Evolutionary conservation across 768 basidiomycete species (phyloP).

Genomic region (Xerocomellus chrysenteron): DNA sequence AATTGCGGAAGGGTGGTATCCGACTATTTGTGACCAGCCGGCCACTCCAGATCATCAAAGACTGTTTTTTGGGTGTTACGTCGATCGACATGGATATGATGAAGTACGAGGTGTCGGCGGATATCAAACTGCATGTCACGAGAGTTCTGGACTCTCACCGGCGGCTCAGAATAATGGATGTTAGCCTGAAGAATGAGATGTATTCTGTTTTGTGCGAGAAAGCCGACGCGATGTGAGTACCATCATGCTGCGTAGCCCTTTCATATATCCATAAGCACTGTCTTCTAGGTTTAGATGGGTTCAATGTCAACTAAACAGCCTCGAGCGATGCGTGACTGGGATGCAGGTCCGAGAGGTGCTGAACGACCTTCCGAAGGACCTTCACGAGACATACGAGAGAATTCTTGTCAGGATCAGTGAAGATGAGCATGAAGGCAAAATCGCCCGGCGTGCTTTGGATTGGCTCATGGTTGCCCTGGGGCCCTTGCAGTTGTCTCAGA

Average conservation of each 20-base stretch:
- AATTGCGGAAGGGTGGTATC: not conserved
- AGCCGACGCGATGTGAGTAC: slow-evolving; percentile 17
- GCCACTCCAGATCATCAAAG: slow-evolving; percentile 10
- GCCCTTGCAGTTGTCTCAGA: slow-evolving; percentile 3
- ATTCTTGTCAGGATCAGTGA: not conserved
- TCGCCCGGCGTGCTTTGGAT: not conserved
- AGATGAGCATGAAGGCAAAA: not conserved
- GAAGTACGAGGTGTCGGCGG: not conserved
- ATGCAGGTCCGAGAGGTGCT: not conserved
- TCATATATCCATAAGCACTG: no score
- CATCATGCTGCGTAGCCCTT: not conserved
- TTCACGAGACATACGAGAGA: slow-evolving; percentile 7
- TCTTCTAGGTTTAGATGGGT: slow-evolving; percentile 15
- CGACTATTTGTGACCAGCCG: slow-evolving; percentile 15
- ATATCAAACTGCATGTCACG: slow-evolving; percentile 8
- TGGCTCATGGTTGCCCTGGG: slow-evolving; percentile 14
- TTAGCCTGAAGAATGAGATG: slow-evolving; percentile 6
- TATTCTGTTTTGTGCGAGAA: not conserved
- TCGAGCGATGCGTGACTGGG: not conserved
- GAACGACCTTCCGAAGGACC: not conserved
- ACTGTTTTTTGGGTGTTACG: not conserved
- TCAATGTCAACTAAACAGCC: slow-evolving; percentile 9
- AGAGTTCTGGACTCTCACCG: slow-evolving; percentile 10
- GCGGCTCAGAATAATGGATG: not conserved
- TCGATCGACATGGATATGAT: slow-evolving; percentile 6